phyloP scores from a whole-genome alignment of 495 filamentous ascomycete genomes.

The Talaromyces thailandensis region DNA sequence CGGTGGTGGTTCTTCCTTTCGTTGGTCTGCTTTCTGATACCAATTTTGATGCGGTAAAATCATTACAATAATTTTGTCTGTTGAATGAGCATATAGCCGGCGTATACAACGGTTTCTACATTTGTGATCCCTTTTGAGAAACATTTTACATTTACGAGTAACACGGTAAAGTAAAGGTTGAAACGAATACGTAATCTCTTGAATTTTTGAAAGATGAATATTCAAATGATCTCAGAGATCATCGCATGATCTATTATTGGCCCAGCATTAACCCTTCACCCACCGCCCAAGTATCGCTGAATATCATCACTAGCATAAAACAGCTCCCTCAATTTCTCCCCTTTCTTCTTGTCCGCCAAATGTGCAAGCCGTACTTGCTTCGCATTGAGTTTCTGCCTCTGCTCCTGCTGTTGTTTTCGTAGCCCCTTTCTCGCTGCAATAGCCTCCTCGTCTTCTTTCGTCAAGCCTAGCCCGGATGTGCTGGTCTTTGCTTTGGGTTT shows the following conservation, averaged over 20 bases:
- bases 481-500: constrained; percentile 66
- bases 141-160: no score
- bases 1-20: neutral
- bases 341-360: constrained; percentile 49
- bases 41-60: constrained; percentile 1
- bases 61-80: neutral
- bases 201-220: no score
- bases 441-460: constrained; percentile 22
- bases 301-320: constrained; percentile 65
- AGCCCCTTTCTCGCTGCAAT: constrained; percentile 16
- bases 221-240: neutral
- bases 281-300: constrained; percentile 57
- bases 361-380: constrained; percentile 56
- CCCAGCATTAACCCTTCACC: neutral
- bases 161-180: no score
- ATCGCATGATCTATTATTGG: no score
- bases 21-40: constrained; percentile 2
- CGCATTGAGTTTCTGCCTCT: constrained; percentile 51
- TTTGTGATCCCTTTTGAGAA: neutral
- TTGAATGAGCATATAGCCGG: neutral
- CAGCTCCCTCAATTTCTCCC: constrained; percentile 52
- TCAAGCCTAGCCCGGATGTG: constrained; percentile 60
- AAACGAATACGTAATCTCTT: no score
- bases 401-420: constrained; percentile 36
- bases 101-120: neutral